Evolutionary conservation across 2,329 filamentous ascomycete genomes (phyloP).

Genomic region (Diaporthe citriasiana): DNA sequence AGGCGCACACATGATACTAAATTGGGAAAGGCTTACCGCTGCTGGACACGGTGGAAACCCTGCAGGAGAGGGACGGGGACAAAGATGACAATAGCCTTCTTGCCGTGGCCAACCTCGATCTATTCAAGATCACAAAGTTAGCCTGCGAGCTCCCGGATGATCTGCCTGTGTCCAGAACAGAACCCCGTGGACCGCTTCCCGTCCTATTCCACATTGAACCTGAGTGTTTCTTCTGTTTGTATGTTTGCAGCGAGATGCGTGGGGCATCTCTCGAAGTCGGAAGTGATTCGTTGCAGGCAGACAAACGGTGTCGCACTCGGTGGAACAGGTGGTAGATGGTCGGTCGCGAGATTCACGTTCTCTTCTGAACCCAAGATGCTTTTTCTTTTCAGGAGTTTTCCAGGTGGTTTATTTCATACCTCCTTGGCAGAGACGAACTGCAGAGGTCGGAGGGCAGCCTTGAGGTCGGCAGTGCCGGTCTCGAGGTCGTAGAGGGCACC

Average conservation of each 20-base stretch:
- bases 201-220: constrained; percentile 71
- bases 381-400: not conserved
- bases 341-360: constrained; percentile 42
- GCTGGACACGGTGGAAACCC: constrained; percentile 99
- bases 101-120: constrained; percentile 99
- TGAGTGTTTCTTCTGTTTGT: constrained; percentile 37
- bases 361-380: too few species aligned
- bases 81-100: constrained; percentile 99
- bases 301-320: constrained; percentile 46
- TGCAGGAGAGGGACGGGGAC: constrained; percentile 98
- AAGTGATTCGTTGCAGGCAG: constrained; percentile 37
- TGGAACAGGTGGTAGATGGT: constrained; percentile 64
- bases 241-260: constrained; percentile 43
- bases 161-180: constrained; percentile 49
- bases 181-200: constrained; percentile 81
- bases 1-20: not conserved
- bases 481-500: constrained; percentile 98
- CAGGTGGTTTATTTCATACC: constrained; percentile 67
- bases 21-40: constrained; percentile 80
- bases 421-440: constrained; percentile 99
- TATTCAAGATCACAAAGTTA: constrained; percentile 78
- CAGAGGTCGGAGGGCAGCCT: constrained; percentile 94
- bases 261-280: constrained; percentile 36
- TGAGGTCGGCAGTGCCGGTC: constrained; percentile 99
- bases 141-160: constrained; percentile 81